Percentiles rank a stretch among this genome's conserved stretches.
These are phyloP conservation scores for Aspergillus transmontanensis DNA, from an alignment of 2,329 filamentous ascomycete species.

Conservation along the genomic window DNA sequence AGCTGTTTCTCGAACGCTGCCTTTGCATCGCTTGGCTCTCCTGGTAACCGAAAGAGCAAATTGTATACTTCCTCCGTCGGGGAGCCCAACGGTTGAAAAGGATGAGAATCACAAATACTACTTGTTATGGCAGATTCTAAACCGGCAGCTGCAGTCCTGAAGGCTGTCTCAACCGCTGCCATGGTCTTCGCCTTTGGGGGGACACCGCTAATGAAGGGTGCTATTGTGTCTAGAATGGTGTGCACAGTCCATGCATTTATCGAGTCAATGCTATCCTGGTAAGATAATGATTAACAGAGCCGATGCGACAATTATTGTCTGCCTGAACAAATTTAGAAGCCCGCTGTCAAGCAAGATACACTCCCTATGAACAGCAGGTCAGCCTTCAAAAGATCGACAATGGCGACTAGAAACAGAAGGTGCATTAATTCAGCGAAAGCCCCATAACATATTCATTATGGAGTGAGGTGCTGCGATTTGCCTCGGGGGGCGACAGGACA, in stretches of 20 bases:
- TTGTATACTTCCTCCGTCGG: not conserved
- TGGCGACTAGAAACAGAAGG: not conserved
- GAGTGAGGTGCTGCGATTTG: not conserved
- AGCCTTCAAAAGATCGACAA: not conserved
- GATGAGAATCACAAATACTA: no score
- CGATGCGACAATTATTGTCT: not conserved
- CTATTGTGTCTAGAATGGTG: not conserved
- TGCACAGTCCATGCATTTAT: not conserved
- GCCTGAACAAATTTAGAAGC: not conserved
- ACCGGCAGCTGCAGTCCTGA: not conserved
- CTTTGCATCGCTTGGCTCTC: conserved; percentile 1
- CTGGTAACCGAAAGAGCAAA: not conserved
- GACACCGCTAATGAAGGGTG: not conserved
- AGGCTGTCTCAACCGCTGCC: not conserved
- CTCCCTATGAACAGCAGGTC: not conserved
- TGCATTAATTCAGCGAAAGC: not conserved
- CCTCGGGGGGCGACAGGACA: not conserved
- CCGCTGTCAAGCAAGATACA: not conserved
- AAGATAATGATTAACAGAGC: not conserved
- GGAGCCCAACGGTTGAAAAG: not conserved
- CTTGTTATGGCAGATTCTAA: not conserved
- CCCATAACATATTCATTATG: not conserved
- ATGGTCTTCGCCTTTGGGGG: not conserved
- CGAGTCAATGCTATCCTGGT: not conserved
- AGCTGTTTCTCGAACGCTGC: not conserved